Conservation (phyloP, 83 land plant species). For the Isoetes engelmannii region DNA sequence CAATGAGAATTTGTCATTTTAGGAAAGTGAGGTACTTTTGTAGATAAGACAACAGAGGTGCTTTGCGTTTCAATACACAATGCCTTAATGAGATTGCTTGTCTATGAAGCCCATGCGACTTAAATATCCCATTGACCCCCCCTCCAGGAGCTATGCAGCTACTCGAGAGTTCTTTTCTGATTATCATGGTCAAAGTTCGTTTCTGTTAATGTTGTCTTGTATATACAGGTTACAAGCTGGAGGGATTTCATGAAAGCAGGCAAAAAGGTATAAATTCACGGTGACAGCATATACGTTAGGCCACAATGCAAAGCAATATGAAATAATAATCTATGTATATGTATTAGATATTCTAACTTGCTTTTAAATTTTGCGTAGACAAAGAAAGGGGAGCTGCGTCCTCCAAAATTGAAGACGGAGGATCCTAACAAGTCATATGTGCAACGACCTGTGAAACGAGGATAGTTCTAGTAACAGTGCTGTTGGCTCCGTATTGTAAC, state of each 20-base stretch:
- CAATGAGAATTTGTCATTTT: no score
- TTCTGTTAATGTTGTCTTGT: neutral
- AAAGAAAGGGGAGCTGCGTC: slow-evolving; percentile 88
- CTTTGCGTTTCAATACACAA: no score
- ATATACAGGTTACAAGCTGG: slow-evolving; percentile 87
- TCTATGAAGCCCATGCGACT: no score
- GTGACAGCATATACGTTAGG: no score
- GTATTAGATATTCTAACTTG: slow-evolving; percentile 4
- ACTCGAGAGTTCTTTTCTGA: no score
- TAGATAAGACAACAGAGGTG: no score
- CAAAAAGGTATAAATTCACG: slow-evolving; percentile 55
- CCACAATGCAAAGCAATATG: neutral
- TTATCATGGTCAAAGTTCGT: no score
- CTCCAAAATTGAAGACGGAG: slow-evolving; percentile 97
- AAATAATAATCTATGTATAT: neutral
- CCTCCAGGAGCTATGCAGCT: no score
- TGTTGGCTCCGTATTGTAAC: no score
- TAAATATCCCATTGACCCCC: no score
- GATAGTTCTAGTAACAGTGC: slow-evolving; percentile 21
- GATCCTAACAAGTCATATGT: slow-evolving; percentile 99
- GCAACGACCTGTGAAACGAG: slow-evolving; percentile 92
- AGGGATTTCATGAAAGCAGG: slow-evolving; percentile 95
- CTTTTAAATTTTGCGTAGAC: slow-evolving; percentile 28
- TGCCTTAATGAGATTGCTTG: no score
- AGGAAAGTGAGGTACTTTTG: no score